Percentiles rank a stretch among this genome's conserved stretches.
phyloP scores from a whole-genome alignment of 805 yeast genomes.

The Jamesozyma spencerorum region DNA sequence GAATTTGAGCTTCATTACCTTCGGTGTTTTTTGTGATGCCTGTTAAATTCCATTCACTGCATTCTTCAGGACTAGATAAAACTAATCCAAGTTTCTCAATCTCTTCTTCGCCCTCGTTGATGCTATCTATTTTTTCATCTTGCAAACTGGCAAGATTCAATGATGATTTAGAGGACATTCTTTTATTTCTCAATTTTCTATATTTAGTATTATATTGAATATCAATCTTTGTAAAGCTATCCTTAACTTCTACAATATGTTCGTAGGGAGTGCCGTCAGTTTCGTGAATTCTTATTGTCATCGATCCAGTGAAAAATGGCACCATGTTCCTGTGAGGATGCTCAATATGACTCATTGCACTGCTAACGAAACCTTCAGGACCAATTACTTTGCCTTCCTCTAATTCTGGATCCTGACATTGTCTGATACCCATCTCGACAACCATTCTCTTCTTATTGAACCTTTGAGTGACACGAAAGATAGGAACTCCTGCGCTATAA shows the following conservation, averaged over 20 bases:
- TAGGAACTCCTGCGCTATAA: slow-evolving; percentile 78
- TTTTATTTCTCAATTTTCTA: slow-evolving; percentile 64
- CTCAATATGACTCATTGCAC: slow-evolving; percentile 21
- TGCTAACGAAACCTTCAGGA: slow-evolving; percentile 20
- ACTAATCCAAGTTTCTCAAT: slow-evolving; percentile 58
- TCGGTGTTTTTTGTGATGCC: slow-evolving; percentile 52
- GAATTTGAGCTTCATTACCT: slow-evolving; percentile 24
- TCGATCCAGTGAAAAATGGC: slow-evolving; percentile 74
- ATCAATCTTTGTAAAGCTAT: slow-evolving; percentile 75
- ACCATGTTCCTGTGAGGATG: slow-evolving; percentile 16
- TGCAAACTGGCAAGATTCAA: neutral
- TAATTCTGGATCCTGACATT: slow-evolving; percentile 64
- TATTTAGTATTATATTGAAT: slow-evolving; percentile 93
- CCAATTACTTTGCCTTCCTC: slow-evolving; percentile 23
- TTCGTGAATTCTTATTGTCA: slow-evolving; percentile 94
- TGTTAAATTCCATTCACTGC: slow-evolving; percentile 59
- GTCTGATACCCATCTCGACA: slow-evolving; percentile 89
- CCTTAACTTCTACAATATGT: slow-evolving; percentile 88
- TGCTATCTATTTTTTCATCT: slow-evolving; percentile 1
- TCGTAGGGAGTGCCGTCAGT: slow-evolving; percentile 98
- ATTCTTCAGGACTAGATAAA: slow-evolving; percentile 49
- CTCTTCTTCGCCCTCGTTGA: slow-evolving; percentile 4
- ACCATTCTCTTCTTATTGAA: slow-evolving; percentile 91
- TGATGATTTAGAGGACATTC: slow-evolving; percentile 20
- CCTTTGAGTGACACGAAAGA: slow-evolving; percentile 78